Base-by-base conservation (phyloP, 169 alveolate genomes). In the Eimeria praecox region DNA sequence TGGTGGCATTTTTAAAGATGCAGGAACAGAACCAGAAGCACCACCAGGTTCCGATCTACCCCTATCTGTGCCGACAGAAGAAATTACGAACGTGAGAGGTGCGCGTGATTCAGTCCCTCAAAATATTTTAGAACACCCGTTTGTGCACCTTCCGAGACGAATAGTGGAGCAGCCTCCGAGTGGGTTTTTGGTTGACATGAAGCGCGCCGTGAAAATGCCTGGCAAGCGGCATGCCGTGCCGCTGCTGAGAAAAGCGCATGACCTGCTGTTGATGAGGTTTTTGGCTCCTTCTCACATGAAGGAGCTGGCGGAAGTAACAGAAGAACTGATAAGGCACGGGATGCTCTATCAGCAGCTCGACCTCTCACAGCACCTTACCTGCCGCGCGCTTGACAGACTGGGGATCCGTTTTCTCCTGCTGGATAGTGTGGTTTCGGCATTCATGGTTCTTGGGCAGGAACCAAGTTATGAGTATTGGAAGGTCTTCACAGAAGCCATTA, bases 341-440 rank as follows among this genome's bases (percentile, higher is more conserved):
- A 20, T 2, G 59, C 10, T 5, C 27, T 27, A 42, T 22, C 64
- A 44, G 6, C 35, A 22, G 10, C 24, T 0, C 42, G 2, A 6
- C 30, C 87, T 42, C 64, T 14, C 27, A 46, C 0, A 18, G 38
- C 56, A 24, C 18, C 4, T 12, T 38, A 27, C 30, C 20, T 77
- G 27, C 87, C 87, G 87, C 59, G 62, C 62, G 16, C 18, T 24
- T 46, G 64, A 77, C 27, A 30, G 87, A 8, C 59, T 77, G 87
- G 87, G 64, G 62, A 9, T n/a, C 42, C 87, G 87, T 22, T 77
- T 77, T 40, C 38, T 77, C 24, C 27, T 77, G 24, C 59, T 77
- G 64, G 87, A 77, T 42, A 22, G 27, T 22, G 35, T 77, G 20
- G 64, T 77, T 5, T 77, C 87, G 42, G 22, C 40, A 0, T 40